Base-by-base conservation (phyloP, 1,284 basidiomycete species). In the Ganoderma lingzhi region DNA sequence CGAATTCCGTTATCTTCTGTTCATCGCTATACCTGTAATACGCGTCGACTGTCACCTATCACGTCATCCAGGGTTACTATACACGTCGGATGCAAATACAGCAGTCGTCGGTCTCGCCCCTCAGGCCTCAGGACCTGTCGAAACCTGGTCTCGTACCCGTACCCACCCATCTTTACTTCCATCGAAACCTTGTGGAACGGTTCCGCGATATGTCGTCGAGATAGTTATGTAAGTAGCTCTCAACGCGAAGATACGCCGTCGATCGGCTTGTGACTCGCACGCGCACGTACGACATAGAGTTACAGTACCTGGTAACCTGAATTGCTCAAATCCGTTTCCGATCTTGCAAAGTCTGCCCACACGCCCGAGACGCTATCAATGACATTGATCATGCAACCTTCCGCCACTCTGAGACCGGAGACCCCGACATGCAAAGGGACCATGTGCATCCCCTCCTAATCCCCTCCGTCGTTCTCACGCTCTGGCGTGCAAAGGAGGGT, bases 1-100 rank as follows among this genome's bases (percentile, higher is more conserved):
- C 93, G 1, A 96, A 95, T 79, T 96, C 95, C 0, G 96, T 98
- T 71, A 97, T 97, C 42, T 98, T 98, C 84, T 96, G 94, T 78
- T 96, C 95, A 44, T 96, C 94, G 23, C 80, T 95, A 80, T 95
- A 95, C 79, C 81, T 93, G 42, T 92, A 51, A 19, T 35, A 35
- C 35, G 28, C 23, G 2, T 51, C 81, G 73, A 62, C 4, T 63
- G 10, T 32, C n/a, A 5, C 39, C 32, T 15, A 4, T 41, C 39
- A 14, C n/a, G n/a, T 23, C 44, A 41, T 41, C 39, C 39, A 9
- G 39, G 39, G 39, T 41, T 2, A 41, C 12, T 41, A 9, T 41
- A 41, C 12, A 2, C 10, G 6, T 41, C 12, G 39, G 1, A 41
- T 41, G 39, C 39, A 41, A 41, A 41, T 60, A 15, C 14, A 39